phyloP scores from a whole-genome alignment of 2,329 filamentous ascomycete genomes.

The Fusarium oxysporum region DNA sequence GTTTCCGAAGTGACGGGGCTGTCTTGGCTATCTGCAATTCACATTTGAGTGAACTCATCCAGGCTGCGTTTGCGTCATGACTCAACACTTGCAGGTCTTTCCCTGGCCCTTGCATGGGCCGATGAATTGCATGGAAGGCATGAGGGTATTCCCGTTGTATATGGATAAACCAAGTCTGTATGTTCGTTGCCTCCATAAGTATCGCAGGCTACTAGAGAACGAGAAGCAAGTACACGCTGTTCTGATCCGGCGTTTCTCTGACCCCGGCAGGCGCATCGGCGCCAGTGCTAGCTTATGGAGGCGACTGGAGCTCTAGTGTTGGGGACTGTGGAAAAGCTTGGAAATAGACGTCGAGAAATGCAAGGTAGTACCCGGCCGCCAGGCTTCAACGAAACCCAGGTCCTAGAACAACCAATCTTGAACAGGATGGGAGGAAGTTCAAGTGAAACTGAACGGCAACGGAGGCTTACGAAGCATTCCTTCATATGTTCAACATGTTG shows the following conservation, averaged over 20 bases:
- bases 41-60: not conserved
- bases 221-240: not conserved
- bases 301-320: not conserved
- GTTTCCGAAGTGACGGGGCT: conserved; percentile 3
- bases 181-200: conserved; percentile 17
- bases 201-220: not conserved
- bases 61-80: conserved; percentile 39
- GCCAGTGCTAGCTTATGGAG: conserved; percentile 19
- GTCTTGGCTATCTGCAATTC: not conserved
- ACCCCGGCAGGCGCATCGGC: conserved; percentile 16
- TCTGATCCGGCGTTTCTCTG: conserved; percentile 9
- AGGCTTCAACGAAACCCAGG: conserved; percentile 28
- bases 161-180: conserved; percentile 6
- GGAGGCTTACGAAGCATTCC: conserved; percentile 13
- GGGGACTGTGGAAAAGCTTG: conserved; percentile 23
- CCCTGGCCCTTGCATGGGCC: conserved; percentile 17
- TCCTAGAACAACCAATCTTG: not conserved
- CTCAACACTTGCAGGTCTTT: conserved; percentile 25
- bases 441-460: conserved; percentile 10
- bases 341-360: conserved; percentile 35
- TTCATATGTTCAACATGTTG: not conserved
- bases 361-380: conserved; percentile 16
- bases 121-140: conserved; percentile 16
- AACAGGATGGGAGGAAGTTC: not conserved
- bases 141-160: conserved; percentile 17